Base-by-base conservation (phyloP, 1,284 basidiomycete genomes). In the Tausonia pullulans region DNA sequence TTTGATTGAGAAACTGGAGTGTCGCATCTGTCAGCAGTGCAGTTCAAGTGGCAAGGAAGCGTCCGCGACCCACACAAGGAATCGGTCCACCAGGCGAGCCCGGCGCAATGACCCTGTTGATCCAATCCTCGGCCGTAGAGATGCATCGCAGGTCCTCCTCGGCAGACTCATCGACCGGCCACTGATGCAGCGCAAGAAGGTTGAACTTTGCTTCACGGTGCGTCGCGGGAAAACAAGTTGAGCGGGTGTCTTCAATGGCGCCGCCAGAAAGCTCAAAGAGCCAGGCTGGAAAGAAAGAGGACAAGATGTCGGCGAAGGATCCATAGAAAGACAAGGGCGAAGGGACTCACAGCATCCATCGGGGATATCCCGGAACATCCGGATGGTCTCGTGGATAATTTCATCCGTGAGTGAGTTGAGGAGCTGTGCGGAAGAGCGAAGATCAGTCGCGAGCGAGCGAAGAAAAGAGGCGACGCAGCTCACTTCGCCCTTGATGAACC, bases 121-220 rank as follows among this genome's bases (percentile, higher is more conserved):
- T 87, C 90, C 90, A 92, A 83, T 88, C 83, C 73, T 92, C 87
- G 10, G 90, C 90, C 45, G 87, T 85, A 58, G 81, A 80, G 62
- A 90, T 81, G 70, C 90, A 94, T 16, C 83, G 79, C 27, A 84
- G 82, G 70, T 95, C 92, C 68, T 88, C 83, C 50, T 85, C 67
- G 2, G 71, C 70, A 4, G 69, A 44, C 61, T 75, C 79, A 59
- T 84, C 81, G 74, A 90, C 84, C 66, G 87, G 86, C 92, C 92
- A 95, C 74, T 95, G 92, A 75, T 94, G 91, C 56, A 95, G 78
- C 16, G 92, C 90, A 2, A 88, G 88, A 56, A 93, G 84, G 3
- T 87, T 91, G 77, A 92, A 95, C 5, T 82, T 76, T 1, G 88
- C 87, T 71, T 87, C 81, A 41, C 91, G 84, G 70, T 90, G 87